Conservation (phyloP, 441 rosid genomes). For the Gossypium schwendimanii region DNA sequence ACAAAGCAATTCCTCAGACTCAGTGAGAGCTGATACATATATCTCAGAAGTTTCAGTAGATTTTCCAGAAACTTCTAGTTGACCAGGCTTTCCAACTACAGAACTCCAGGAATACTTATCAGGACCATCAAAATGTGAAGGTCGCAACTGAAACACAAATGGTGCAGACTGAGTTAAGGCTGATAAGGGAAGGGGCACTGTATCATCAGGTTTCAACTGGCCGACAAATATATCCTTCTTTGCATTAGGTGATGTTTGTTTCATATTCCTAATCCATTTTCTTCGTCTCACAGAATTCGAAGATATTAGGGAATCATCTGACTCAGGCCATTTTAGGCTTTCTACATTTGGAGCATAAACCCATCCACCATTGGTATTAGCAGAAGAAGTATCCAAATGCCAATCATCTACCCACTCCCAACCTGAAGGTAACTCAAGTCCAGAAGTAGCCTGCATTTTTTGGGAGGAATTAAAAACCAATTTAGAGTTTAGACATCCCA, state of each 20-base stretch:
- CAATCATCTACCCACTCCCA: conserved; percentile 65
- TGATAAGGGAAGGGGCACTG: conserved; percentile 66
- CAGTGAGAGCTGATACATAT: conserved; percentile 61
- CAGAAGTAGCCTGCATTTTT: conserved; percentile 33
- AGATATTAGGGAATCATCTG: conserved; percentile 35
- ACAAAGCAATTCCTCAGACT: conserved; percentile 64
- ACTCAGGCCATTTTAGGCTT: conserved; percentile 56
- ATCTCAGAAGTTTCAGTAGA: conserved; percentile 43
- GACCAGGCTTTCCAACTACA: conserved; percentile 43
- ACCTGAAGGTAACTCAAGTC: conserved; percentile 34
- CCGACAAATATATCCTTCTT: conserved; percentile 56
- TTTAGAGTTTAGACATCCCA: background rate
- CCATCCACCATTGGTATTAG: conserved; percentile 53
- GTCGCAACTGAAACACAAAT: conserved; percentile 60
- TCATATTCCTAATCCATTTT: conserved; percentile 59
- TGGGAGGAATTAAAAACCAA: background rate
- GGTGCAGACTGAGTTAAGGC: conserved; percentile 56
- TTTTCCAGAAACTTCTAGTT: conserved; percentile 26
- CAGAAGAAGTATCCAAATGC: conserved; percentile 45
- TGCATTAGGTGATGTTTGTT: conserved; percentile 26
- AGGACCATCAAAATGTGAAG: conserved; percentile 35
- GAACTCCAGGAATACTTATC: conserved; percentile 85
- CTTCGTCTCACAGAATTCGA: conserved; percentile 58
- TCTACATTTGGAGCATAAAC: conserved; percentile 56
- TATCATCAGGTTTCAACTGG: conserved; percentile 64